Evolutionary conservation across 139 green algal genomes (phyloP), one percentile per base, ranked within the genome.

Genomic region (Chlorella vulgaris): DNA sequence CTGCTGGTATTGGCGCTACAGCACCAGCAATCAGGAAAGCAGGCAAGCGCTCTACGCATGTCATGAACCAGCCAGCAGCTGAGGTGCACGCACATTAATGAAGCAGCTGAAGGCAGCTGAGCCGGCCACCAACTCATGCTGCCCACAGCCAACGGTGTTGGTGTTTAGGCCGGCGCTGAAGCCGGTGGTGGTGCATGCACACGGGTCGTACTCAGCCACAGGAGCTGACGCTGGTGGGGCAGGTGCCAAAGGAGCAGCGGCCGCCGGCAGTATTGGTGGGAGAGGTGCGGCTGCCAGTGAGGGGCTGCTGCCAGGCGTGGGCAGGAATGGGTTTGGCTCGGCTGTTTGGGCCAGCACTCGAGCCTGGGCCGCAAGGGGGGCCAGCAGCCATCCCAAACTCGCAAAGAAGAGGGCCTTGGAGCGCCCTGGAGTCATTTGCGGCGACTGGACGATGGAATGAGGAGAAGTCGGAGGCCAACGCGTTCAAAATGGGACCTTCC

Each of bases 141-240:
- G 47, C 47, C 47, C 47, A 58, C 73, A 79, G 35, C 73, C 73
- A 3, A 68, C 40, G 39, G 24, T 28, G 24, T 24, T 69, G 0
- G 73, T 79, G 51, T 79, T 79, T 15, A 38, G 26, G 51, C 73
- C 73, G 53, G 51, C 73, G 73, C 73, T 79, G 51, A 79, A 3
- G 33, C 73, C 73, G 1, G 53, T 63, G 6, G 36, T 4, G 35
- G 53, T 79, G 73, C 73, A 79, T 15, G 73, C 73, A 10, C 73
- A 79, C 3, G 73, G 51, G 15, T 58, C 47, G 10, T 58, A 10
- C 10, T 10, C 47, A 15, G 47, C 47, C 47, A 58, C 47, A 58
- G 10, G 13, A 58, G 47, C 47, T 15, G 10, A 10, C 47, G 15
- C 47, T 24, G 47, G 13, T 58, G 47, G 47, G 47, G 47, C 47